Percentiles rank a stretch among this genome's conserved stretches.
Evolutionary conservation across 768 basidiomycete species (phyloP).

Genomic region (Calocybe gangraenosa): DNA sequence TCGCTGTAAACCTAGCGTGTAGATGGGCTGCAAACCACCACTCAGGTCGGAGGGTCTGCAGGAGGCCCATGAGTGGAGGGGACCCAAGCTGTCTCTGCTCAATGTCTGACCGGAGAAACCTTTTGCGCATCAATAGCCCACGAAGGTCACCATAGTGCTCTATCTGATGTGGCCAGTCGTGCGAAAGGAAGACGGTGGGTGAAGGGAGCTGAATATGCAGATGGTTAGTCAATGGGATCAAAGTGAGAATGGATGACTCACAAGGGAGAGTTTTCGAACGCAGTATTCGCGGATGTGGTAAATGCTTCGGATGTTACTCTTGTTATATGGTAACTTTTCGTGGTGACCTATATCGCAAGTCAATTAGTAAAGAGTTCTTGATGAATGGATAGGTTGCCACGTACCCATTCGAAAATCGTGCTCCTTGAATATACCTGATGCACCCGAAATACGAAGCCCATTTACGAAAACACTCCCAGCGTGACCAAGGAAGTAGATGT

Average conservation of each 20-base stretch:
- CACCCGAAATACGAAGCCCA: slow-evolving; percentile 84
- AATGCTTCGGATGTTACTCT: slow-evolving; percentile 67
- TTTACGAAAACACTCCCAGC: slow-evolving; percentile 88
- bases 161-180: slow-evolving; percentile 93
- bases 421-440: slow-evolving; percentile 86
- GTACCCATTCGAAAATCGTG: slow-evolving; percentile 70
- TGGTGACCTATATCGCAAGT: slow-evolving; percentile 51
- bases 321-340: slow-evolving; percentile 81
- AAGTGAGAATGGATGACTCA: slow-evolving; percentile 24
- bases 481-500: slow-evolving; percentile 93
- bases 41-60: slow-evolving; percentile 65
- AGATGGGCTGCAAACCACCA: slow-evolving; percentile 96
- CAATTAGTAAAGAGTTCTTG: background rate
- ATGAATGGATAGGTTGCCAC: slow-evolving; percentile 9
- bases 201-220: slow-evolving; percentile 48
- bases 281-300: slow-evolving; percentile 91
- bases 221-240: slow-evolving; percentile 12
- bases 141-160: slow-evolving; percentile 73
- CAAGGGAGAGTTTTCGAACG: slow-evolving; percentile 72
- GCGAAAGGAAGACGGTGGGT: slow-evolving; percentile 82
- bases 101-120: slow-evolving; percentile 73
- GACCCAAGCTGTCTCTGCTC: slow-evolving; percentile 69
- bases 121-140: slow-evolving; percentile 68
- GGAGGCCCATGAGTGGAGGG: slow-evolving; percentile 76
- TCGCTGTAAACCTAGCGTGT: slow-evolving; percentile 82